phyloP scores from a whole-genome alignment of 768 basidiomycete genomes.

The Mycena galericulata region DNA sequence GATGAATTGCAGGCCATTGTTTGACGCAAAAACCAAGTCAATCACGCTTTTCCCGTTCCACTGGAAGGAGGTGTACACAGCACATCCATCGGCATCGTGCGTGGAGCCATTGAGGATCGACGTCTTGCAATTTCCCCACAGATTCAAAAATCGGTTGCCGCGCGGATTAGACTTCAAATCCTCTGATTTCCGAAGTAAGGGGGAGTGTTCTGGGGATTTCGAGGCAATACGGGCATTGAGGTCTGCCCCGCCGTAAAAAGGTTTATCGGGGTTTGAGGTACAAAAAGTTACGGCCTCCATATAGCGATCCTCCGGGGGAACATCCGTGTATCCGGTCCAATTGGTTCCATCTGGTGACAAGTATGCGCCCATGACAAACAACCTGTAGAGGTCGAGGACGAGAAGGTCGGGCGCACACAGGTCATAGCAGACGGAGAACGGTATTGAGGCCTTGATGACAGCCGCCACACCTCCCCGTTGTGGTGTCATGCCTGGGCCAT shows the following conservation, averaged over 20 bases:
- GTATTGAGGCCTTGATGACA: background rate
- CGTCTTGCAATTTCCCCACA: background rate
- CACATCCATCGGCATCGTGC: background rate
- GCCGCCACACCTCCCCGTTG: background rate
- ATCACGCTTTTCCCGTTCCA: background rate
- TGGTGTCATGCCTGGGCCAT: background rate
- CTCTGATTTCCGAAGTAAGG: background rate
- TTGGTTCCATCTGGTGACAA: background rate
- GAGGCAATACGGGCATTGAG: background rate
- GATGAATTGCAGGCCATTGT: background rate
- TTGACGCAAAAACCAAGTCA: background rate
- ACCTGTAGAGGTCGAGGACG: background rate
- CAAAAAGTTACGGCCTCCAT: background rate
- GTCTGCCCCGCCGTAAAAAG: background rate
- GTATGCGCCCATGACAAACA: background rate
- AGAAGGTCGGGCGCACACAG: background rate
- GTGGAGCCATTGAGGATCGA: conserved; percentile 1
- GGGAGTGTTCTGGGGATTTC: background rate
- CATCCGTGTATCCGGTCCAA: background rate
- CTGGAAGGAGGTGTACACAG: background rate
- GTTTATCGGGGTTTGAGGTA: background rate
- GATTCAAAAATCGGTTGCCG: background rate
- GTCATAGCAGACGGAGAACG: background rate
- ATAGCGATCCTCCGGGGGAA: background rate
- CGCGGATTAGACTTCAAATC: background rate